Evolutionary conservation across 2,329 filamentous ascomycete species (phyloP).

Genomic region (Sclerotiophoma versabilis): DNA sequence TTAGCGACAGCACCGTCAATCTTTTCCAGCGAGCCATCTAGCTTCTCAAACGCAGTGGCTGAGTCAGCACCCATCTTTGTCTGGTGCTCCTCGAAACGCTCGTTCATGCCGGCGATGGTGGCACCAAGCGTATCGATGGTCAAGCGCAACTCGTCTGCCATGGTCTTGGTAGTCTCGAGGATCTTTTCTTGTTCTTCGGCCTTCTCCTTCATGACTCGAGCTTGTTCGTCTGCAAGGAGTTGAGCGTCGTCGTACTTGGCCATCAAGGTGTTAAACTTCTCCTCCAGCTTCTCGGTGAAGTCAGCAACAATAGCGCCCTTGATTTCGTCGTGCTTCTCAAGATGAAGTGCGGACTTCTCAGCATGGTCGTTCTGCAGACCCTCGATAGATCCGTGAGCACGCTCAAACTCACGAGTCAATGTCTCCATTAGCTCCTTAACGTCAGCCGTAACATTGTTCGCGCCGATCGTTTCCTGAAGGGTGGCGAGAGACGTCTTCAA

Average conservation of each 20-base stretch:
- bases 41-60: constrained; percentile 81
- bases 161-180: constrained; percentile 74
- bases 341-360: constrained; percentile 61
- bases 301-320: constrained; percentile 62
- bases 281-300: constrained; percentile 68
- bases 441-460: constrained; percentile 55
- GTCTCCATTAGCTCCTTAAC: constrained; percentile 70
- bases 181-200: constrained; percentile 76
- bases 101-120: constrained; percentile 56
- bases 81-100: constrained; percentile 77
- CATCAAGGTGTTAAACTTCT: constrained; percentile 82
- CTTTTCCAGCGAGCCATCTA: constrained; percentile 69
- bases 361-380: constrained; percentile 81
- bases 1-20: constrained; percentile 78
- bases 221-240: constrained; percentile 73
- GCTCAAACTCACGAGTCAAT: constrained; percentile 87
- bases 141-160: constrained; percentile 86
- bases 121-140: constrained; percentile 85
- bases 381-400: constrained; percentile 79
- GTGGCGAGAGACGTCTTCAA: constrained; percentile 69
- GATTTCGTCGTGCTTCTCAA: constrained; percentile 67
- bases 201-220: constrained; percentile 75
- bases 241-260: constrained; percentile 90
- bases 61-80: constrained; percentile 89
- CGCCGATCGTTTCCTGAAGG: constrained; percentile 70